Evolutionary conservation across 345 rosid genomes (phyloP), one percentile per base, ranked within the genome.

Genomic region (Boechera divaricarpa): DNA sequence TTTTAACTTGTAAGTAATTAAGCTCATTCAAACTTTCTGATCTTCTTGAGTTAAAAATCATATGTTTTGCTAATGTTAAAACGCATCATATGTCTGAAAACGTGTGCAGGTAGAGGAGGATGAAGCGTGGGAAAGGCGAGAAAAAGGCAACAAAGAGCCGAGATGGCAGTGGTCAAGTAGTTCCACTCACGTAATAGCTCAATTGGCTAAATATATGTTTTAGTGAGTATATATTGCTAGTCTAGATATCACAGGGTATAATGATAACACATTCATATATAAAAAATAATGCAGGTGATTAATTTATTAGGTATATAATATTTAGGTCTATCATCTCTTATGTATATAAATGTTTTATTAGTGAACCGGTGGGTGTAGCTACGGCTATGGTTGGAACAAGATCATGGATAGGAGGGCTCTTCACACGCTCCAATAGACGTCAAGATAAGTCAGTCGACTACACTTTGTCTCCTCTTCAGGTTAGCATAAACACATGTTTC

Each of bases 371-470:
- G 83, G 75, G 83, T 90, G 75, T 75, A 88, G 90, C 90, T 81
- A 88, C 88, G 83, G 91, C 90, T 87, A 91, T 89, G 94, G 91
- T 87, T 93, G 98, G 97, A 83, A 82, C 99, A 76, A 83, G 92
- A 81, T 69, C 96, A 77, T 91, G 97, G 99, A 76, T 95, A 62
- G 98, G 93, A 86, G 97, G 92, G 77, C 85, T 95, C 42, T 86
- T 95, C 73, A 86, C 76, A 80, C 97, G 96, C 69, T 58, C 81
- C 48, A 64, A 76, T 63, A 90, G 74, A 88, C 92, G 90, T 32
- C 69, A 62, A 28, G 95, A 88, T 24, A 89, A 77, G 83, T 72
- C 75, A 71, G 39, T 75, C 15, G 92, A 88, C 75, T 81, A 69
- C 69, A 75, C 82, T 69, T 79, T 89, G 83, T 84, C 84, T 79